Evolutionary conservation across 768 basidiomycete genomes (phyloP).

Genomic region (Paxillus ammoniavirescens): DNA sequence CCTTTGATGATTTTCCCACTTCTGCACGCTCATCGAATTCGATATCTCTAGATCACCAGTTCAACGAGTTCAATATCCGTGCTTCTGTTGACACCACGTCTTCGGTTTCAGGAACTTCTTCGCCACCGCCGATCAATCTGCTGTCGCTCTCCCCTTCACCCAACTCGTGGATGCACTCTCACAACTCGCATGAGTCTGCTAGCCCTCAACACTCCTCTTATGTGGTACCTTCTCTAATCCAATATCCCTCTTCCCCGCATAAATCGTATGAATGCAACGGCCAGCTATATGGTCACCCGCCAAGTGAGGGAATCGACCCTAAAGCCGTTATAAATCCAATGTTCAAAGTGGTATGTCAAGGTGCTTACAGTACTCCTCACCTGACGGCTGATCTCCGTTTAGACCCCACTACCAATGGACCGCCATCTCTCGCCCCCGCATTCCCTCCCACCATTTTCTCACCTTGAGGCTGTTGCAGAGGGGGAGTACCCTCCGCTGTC

Average conservation of each 20-base stretch:
- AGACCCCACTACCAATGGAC: constrained; percentile 56
- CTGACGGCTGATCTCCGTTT: constrained; percentile 8
- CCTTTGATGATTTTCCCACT: constrained; percentile 69
- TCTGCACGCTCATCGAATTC: constrained; percentile 81
- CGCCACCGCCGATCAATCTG: constrained; percentile 74
- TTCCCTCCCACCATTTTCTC: constrained; percentile 73
- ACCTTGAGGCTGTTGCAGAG: constrained; percentile 81
- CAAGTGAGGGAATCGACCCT: constrained; percentile 58
- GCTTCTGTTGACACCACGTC: constrained; percentile 63
- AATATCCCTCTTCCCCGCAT: constrained; percentile 38
- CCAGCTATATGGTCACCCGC: constrained; percentile 52
- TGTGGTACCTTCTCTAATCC: constrained; percentile 34
- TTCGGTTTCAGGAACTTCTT: constrained; percentile 60
- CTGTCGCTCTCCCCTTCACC: constrained; percentile 69
- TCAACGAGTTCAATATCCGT: constrained; percentile 73
- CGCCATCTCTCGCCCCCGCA: constrained; percentile 40
- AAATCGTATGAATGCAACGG: constrained; percentile 53
- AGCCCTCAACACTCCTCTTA: constrained; percentile 33
- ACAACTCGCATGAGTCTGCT: constrained; percentile 40
- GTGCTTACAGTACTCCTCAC: not conserved
- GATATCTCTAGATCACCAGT: constrained; percentile 71
- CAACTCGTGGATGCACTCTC: constrained; percentile 54
- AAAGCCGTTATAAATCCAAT: constrained; percentile 81
- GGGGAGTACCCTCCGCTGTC: constrained; percentile 72
- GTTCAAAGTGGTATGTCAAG: constrained; percentile 80